phyloP scores from a whole-genome alignment of 305 asterid genomes.

The Rubia balearica region DNA sequence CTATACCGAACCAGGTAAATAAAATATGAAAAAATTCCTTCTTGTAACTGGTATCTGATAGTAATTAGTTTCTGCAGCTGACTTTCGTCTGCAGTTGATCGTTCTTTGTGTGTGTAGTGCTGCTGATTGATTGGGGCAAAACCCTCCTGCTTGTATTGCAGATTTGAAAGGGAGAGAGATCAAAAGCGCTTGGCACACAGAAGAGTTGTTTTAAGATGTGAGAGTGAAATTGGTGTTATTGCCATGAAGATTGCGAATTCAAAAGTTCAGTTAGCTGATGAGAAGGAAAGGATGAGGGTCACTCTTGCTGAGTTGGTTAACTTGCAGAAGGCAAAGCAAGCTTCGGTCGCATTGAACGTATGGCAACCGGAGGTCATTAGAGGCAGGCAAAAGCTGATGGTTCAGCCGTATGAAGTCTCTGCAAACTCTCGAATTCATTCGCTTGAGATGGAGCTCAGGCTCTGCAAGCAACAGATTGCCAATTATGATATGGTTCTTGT shows the following conservation, averaged over 20 bases:
- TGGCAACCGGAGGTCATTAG: conserved; percentile 91
- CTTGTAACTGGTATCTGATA: no score
- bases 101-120: no score
- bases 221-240: conserved; percentile 53
- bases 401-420: conserved; percentile 65
- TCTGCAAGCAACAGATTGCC: conserved; percentile 71
- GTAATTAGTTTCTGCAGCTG: no score
- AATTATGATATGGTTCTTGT: conserved; percentile 57
- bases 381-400: conserved; percentile 56
- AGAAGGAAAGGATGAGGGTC: conserved; percentile 46
- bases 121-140: no score
- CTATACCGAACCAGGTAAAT: conserved; percentile 57
- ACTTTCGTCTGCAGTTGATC: no score
- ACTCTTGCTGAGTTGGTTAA: conserved; percentile 44
- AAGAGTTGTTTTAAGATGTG: conserved; percentile 62
- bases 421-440: conserved; percentile 48
- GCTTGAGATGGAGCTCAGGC: conserved; percentile 82
- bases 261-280: conserved; percentile 33
- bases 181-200: conserved; percentile 53
- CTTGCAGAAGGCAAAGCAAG: conserved; percentile 58
- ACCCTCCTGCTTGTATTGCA: conserved; percentile 10
- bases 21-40: background rate
- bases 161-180: conserved; percentile 58
- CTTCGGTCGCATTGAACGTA: conserved; percentile 67
- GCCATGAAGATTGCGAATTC: conserved; percentile 46